Evolutionary conservation across 371 early-diverging fungal genomes (phyloP).

Genomic region (Lichtheimia ramosa): DNA sequence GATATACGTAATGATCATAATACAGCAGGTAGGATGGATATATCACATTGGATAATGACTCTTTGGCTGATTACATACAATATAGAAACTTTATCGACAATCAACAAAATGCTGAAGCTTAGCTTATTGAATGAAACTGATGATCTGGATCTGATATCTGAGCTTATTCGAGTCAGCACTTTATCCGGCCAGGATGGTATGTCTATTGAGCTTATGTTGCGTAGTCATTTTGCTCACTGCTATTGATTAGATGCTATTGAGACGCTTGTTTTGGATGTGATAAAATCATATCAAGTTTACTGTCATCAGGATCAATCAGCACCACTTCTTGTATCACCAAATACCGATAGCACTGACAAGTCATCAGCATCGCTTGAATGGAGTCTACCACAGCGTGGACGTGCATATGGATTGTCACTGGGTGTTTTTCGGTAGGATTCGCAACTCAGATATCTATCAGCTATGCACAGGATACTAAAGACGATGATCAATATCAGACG

Average conservation of each 20-base stretch:
- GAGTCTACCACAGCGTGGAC: constrained; percentile 26
- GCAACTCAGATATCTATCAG: not conserved
- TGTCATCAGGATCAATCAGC: constrained; percentile 9
- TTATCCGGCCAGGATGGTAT: constrained; percentile 20
- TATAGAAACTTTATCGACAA: constrained; percentile 3
- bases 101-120: constrained; percentile 15
- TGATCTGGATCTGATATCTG: constrained; percentile 37
- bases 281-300: constrained; percentile 21
- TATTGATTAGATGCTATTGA: constrained; percentile 18
- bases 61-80: not conserved
- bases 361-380: constrained; percentile 16
- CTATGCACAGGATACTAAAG: not conserved
- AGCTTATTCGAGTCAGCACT: constrained; percentile 24
- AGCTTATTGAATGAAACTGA: constrained; percentile 37
- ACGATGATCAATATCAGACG: constrained; percentile 5
- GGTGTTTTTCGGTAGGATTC: constrained; percentile 20
- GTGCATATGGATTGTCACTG: constrained; percentile 35
- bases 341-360: not conserved
- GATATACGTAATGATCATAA: constrained; percentile 8
- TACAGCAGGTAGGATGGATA: not conserved
- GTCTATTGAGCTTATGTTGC: not conserved
- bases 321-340: constrained; percentile 1
- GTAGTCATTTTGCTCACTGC: not conserved
- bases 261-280: constrained; percentile 16
- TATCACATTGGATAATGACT: too few species aligned